These are phyloP conservation scores for Maudiozyma humilis DNA, from an alignment of 1,139 yeast genomes.

Conservation along the genomic window DNA sequence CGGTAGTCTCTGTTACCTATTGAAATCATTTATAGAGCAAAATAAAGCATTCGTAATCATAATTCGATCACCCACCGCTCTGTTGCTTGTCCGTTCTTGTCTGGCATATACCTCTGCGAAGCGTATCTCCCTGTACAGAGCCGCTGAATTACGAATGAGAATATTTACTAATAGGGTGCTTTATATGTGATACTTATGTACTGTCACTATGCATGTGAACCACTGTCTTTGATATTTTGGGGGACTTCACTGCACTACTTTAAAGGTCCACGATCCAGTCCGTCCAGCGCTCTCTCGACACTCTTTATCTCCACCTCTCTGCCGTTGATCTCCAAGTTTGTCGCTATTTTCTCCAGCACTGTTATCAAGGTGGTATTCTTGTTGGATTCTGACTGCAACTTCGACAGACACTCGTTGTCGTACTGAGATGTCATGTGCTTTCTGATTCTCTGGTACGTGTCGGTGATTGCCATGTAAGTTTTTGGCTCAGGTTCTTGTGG, in stretches of 20 bases:
- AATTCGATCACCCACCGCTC: too few relatives aligned
- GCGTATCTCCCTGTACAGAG: not conserved
- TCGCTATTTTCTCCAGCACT: constrained; percentile 4
- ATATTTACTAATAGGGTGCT: not conserved
- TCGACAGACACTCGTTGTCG: constrained; percentile 1
- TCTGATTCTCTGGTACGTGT: constrained; percentile 8
- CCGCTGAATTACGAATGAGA: not conserved
- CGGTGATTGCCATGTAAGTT: constrained; percentile 5
- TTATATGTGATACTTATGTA: not conserved
- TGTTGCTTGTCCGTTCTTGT: too few relatives aligned
- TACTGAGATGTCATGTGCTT: constrained; percentile 7
- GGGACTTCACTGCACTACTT: too few relatives aligned
- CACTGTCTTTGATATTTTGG: not conserved
- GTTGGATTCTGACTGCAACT: not conserved
- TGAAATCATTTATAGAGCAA: too few relatives aligned
- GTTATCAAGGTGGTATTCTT: constrained; percentile 1
- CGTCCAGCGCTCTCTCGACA: constrained; percentile 3
- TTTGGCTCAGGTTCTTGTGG: too few relatives aligned
- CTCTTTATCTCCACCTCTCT: constrained; percentile 5
- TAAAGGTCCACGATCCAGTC: not conserved
- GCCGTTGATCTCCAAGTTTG: constrained; percentile 4
- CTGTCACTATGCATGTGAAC: not conserved
- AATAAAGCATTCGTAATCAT: too few relatives aligned
- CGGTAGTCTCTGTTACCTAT: too few relatives aligned
- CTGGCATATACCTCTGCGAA: too few relatives aligned